phyloP scores from a whole-genome alignment of 1,139 yeast genomes.

The Nadsonia commutata region DNA sequence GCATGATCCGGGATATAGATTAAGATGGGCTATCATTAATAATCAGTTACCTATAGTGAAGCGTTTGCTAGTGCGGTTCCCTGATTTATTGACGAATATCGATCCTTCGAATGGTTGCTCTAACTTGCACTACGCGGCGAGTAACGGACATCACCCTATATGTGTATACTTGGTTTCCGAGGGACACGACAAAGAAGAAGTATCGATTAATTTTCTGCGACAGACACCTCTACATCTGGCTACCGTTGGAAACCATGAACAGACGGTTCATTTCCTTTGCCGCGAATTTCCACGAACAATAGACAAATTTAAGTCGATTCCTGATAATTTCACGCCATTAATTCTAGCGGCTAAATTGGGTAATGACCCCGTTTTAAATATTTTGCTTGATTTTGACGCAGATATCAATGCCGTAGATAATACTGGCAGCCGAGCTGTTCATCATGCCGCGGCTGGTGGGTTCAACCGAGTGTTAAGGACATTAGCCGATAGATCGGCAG shows the following conservation, averaged over 20 bases:
- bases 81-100: constrained; percentile 60
- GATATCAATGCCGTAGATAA: constrained; percentile 45
- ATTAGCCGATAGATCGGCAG: constrained; percentile 38
- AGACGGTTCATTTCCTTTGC: constrained; percentile 65
- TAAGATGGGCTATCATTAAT: constrained; percentile 57
- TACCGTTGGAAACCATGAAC: constrained; percentile 53
- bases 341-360: constrained; percentile 61
- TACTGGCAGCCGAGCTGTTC: constrained; percentile 65
- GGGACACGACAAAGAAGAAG: constrained; percentile 37
- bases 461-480: constrained; percentile 48
- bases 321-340: constrained; percentile 30
- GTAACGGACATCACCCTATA: constrained; percentile 61
- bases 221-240: constrained; percentile 71
- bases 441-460: constrained; percentile 69
- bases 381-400: constrained; percentile 72
- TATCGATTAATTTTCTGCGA: constrained; percentile 44
- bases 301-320: constrained; percentile 31
- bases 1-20: constrained; percentile 52
- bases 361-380: constrained; percentile 51
- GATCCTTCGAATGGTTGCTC: constrained; percentile 77
- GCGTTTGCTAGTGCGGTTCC: constrained; percentile 56
- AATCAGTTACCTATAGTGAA: constrained; percentile 64
- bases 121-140: constrained; percentile 77
- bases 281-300: constrained; percentile 63
- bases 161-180: constrained; percentile 41